A percentile compares a stretch with the other conserved stretches of the same genome.
phyloP scores from a whole-genome alignment of 352 stramenopile genomes.

The Achlya hypogyna region DNA sequence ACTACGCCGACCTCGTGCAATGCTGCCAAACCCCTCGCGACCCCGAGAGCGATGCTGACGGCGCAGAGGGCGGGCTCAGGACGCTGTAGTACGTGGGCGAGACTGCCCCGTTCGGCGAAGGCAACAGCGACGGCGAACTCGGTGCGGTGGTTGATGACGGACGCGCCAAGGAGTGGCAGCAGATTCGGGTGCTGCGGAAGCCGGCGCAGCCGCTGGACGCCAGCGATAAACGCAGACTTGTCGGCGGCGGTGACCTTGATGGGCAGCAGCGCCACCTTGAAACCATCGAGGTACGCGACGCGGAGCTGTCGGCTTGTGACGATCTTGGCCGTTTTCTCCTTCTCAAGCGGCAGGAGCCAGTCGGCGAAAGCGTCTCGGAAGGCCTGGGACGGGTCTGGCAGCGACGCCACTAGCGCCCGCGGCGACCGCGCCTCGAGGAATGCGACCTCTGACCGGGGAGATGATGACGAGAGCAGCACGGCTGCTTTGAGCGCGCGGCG shows the following conservation, averaged over 20 bases:
- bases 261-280: background rate
- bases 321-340: slow-evolving; percentile 2
- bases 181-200: background rate
- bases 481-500: background rate
- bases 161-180: background rate
- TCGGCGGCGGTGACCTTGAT: background rate
- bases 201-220: background rate
- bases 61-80: background rate
- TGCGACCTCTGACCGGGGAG: background rate
- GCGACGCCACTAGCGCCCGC: background rate
- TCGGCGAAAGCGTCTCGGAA: background rate
- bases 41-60: background rate
- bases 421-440: background rate
- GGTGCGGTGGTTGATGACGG: background rate
- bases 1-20: background rate
- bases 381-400: background rate
- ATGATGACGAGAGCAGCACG: background rate
- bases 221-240: background rate
- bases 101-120: background rate
- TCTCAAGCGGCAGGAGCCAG: background rate
- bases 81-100: background rate
- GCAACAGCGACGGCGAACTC: background rate
- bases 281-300: background rate
- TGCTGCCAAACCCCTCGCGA: background rate
- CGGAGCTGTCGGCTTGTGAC: background rate